phyloP scores from a whole-genome alignment of 1,139 yeast genomes.

The Groenewaldozyma sp. region DNA sequence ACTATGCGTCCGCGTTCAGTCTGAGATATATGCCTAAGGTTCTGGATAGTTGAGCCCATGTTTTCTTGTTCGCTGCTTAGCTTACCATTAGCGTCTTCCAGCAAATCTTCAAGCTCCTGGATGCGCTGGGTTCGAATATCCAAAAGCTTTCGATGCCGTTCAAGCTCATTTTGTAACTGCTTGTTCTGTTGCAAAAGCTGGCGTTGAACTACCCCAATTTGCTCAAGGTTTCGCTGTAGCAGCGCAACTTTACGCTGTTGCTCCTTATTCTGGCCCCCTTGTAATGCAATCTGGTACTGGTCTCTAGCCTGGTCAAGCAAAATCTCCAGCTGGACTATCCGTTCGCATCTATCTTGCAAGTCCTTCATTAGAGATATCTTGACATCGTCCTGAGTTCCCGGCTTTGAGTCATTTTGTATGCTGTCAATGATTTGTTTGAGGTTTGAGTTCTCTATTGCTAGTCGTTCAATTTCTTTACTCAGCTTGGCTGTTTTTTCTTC shows the following conservation, averaged over 20 bases:
- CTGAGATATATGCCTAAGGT: constrained; percentile 8
- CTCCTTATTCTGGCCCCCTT: constrained; percentile 23
- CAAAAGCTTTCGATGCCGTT: constrained; percentile 49
- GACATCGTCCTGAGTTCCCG: constrained; percentile 24
- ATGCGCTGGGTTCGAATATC: constrained; percentile 55
- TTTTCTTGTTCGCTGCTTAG: constrained; percentile 43
- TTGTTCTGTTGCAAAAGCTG: constrained; percentile 42
- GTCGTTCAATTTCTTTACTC: constrained; percentile 16
- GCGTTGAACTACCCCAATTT: constrained; percentile 34
- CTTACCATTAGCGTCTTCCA: constrained; percentile 44
- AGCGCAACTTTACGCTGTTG: constrained; percentile 33
- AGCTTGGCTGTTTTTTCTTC: constrained; percentile 20
- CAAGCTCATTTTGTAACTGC: constrained; percentile 37
- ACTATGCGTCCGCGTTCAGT: constrained; percentile 37
- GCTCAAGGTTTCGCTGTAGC: constrained; percentile 39
- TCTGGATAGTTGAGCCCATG: constrained; percentile 27
- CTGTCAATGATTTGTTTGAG: constrained; percentile 9
- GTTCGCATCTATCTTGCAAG: constrained; percentile 35
- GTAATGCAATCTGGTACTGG: constrained; percentile 27
- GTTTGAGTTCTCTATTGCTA: constrained; percentile 13
- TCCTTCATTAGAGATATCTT: constrained; percentile 35
- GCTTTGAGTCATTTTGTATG: constrained; percentile 6
- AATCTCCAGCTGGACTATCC: constrained; percentile 37
- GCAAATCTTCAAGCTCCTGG: constrained; percentile 41
- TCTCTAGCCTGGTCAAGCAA: constrained; percentile 33